phyloP scores from a whole-genome alignment of 2,329 filamentous ascomycete species.

The Elsinoe arachidis region DNA sequence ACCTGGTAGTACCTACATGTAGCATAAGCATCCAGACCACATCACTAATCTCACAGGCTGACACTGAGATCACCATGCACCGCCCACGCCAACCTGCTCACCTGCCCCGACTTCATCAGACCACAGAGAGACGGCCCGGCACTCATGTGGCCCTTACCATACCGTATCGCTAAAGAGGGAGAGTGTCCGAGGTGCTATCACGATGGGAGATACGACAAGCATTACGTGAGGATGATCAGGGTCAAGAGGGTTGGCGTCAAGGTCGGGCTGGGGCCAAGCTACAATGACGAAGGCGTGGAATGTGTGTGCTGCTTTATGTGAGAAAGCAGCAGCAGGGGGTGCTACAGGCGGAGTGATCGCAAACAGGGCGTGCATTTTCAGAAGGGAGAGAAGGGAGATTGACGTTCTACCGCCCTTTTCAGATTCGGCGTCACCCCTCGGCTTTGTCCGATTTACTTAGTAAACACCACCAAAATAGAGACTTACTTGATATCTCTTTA shows the following conservation, averaged over 20 bases:
- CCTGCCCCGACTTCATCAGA: background rate
- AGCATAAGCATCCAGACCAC: background rate
- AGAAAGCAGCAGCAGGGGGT: background rate
- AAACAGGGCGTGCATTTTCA: background rate
- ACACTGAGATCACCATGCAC: background rate
- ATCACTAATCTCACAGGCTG: background rate
- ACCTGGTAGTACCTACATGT: background rate
- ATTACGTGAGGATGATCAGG: constrained; percentile 1
- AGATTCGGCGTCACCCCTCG: too few species aligned
- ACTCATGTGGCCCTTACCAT: constrained; percentile 5
- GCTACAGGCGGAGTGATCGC: background rate
- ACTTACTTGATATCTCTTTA: too few species aligned
- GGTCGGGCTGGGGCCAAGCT: background rate
- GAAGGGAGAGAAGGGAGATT: background rate
- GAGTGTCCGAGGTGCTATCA: background rate
- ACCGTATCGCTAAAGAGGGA: background rate
- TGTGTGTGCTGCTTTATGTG: constrained; percentile 6
- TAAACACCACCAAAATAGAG: too few species aligned
- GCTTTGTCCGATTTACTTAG: too few species aligned
- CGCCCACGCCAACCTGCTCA: background rate
- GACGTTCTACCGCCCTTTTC: too few species aligned
- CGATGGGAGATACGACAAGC: constrained; percentile 1
- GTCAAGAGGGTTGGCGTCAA: constrained; percentile 6
- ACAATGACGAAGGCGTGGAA: background rate
- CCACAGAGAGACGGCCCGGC: constrained; percentile 1